A percentile compares a stretch with the other conserved stretches of the same genome.
These are phyloP conservation scores for Phytopythium litorale DNA, from an alignment of 352 stramenopile species.

Conservation along the genomic window DNA sequence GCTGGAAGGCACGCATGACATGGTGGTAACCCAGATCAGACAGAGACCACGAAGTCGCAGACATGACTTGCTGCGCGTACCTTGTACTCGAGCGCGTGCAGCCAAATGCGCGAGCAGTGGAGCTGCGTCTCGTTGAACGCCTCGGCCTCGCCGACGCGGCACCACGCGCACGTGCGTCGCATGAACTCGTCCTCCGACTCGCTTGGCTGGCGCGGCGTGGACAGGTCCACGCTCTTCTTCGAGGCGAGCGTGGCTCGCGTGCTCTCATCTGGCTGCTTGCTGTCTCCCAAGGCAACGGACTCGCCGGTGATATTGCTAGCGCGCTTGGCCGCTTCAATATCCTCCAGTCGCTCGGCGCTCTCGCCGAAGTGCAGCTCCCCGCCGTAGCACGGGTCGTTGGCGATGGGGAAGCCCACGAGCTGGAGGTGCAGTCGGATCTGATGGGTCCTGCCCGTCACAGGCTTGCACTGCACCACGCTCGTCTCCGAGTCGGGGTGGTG, in stretches of 20 bases:
- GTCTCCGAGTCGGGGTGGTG: slow-evolving; percentile 50
- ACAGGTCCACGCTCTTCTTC: slow-evolving; percentile 50
- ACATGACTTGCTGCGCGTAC: slow-evolving; percentile 20
- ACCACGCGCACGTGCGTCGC: slow-evolving; percentile 75
- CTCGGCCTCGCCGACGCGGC: slow-evolving; percentile 50
- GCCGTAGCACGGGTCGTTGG: slow-evolving; percentile 97
- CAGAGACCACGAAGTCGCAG: not conserved
- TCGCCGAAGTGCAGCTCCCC: slow-evolving; percentile 92
- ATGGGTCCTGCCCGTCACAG: slow-evolving; percentile 95
- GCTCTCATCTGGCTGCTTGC: not conserved
- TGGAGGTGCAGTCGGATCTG: slow-evolving; percentile 97
- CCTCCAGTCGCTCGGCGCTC: slow-evolving; percentile 30
- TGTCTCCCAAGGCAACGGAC: not conserved
- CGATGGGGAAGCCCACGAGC: slow-evolving; percentile 91
- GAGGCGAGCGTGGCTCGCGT: slow-evolving; percentile 13
- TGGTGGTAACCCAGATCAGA: slow-evolving; percentile 3
- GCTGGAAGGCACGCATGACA: slow-evolving; percentile 25
- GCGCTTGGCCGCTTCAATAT: slow-evolving; percentile 44
- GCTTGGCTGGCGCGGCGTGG: slow-evolving; percentile 37
- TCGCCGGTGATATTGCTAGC: slow-evolving; percentile 18
- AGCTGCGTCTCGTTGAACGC: slow-evolving; percentile 83
- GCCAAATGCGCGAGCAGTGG: slow-evolving; percentile 84
- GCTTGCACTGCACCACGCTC: slow-evolving; percentile 91
- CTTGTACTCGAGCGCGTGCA: slow-evolving; percentile 87
- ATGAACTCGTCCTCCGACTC: slow-evolving; percentile 79